Base-by-base conservation (phyloP, 371 early-diverging fungal genomes). In the Sporodiniella umbellata region DNA sequence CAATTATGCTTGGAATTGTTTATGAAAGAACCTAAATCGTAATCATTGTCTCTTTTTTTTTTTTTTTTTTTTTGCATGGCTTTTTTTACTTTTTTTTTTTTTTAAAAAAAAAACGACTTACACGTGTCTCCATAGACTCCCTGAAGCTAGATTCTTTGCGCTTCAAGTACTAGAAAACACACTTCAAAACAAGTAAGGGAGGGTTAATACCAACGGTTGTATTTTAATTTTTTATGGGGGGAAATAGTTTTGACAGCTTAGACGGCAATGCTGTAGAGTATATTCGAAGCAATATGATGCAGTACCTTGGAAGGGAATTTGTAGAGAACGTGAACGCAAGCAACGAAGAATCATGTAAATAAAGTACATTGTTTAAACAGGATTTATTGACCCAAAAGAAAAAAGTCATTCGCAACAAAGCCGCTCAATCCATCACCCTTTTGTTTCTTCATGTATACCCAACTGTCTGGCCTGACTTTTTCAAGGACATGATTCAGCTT, bases 401-500 rank as follows among this genome's bases (percentile, higher is more conserved):
- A 19, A 11, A 68, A 85, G 85, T 85, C 72, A 78, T 95, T 47
- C 78, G 84, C 52, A 97, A 95, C 71, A 95, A 94, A 62, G 83
- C 92, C 37, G 87, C 88, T 17, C 92, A 90, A 58, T 79, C 88
- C 14, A 55, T 96, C n/a, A 88, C 93, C 5, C 61, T 89, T n/a
- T 65, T 94, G 14, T 93, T 94, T 65, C 70, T 84, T 8, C 78
- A 84, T 46, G 83, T 88, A 58, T 97, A 93, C 65, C 89, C 88
- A n/a, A 76, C 79, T 14, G 64, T 70, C 22, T 97, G 98, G 98
- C 85, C 87, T 1, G 72, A 79, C 8, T 95, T 97, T 62, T 92
- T 95, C 48, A 83, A 87, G 37, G 94, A 95, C 46, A 75, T 95
- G 56, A 70, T 95, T 12, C 61, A 76, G 4, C 65, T 94, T 48